phyloP scores from a whole-genome alignment of 305 asterid species.

The Fraxinus ornus region DNA sequence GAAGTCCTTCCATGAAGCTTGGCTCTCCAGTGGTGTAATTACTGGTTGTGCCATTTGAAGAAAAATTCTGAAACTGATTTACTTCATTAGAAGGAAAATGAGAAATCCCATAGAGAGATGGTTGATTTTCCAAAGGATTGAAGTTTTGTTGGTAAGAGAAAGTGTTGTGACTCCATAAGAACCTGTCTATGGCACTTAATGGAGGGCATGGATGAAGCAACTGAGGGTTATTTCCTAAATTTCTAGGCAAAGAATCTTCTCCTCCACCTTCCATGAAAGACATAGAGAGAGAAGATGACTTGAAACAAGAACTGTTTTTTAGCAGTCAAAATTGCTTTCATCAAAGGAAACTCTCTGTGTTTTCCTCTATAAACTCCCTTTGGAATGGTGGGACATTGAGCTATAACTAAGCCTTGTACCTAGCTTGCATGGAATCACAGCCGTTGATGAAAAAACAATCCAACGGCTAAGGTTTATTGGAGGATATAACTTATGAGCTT shows the following conservation, averaged over 20 bases:
- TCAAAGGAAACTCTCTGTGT: slow-evolving; percentile 12
- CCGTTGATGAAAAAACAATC: slow-evolving; percentile 46
- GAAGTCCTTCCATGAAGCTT: slow-evolving; percentile 8
- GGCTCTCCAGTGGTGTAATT: background rate
- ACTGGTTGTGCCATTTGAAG: background rate
- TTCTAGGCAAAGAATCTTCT: slow-evolving; percentile 21
- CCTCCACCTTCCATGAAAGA: slow-evolving; percentile 46
- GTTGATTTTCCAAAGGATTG: slow-evolving; percentile 2
- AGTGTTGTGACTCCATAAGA: slow-evolving; percentile 30
- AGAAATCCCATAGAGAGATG: slow-evolving; percentile 3
- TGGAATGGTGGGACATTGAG: slow-evolving; percentile 19
- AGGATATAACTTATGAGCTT: slow-evolving; percentile 30
- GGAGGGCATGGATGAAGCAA: slow-evolving; percentile 37
- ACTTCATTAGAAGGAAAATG: background rate
- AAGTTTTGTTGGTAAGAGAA: slow-evolving; percentile 9
- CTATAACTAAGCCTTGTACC: slow-evolving; percentile 21
- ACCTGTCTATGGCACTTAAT: slow-evolving; percentile 33
- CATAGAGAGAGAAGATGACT: background rate
- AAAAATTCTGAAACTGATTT: background rate
- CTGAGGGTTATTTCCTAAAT: slow-evolving; percentile 27
- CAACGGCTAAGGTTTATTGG: slow-evolving; percentile 34
- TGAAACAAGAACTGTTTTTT: background rate
- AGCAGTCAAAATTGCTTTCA: slow-evolving; percentile 14
- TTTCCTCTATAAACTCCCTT: slow-evolving; percentile 1
- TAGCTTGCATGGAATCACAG: slow-evolving; percentile 32